phyloP scores from a whole-genome alignment of 1,284 basidiomycete genomes.

The Ustilago loliicola region DNA sequence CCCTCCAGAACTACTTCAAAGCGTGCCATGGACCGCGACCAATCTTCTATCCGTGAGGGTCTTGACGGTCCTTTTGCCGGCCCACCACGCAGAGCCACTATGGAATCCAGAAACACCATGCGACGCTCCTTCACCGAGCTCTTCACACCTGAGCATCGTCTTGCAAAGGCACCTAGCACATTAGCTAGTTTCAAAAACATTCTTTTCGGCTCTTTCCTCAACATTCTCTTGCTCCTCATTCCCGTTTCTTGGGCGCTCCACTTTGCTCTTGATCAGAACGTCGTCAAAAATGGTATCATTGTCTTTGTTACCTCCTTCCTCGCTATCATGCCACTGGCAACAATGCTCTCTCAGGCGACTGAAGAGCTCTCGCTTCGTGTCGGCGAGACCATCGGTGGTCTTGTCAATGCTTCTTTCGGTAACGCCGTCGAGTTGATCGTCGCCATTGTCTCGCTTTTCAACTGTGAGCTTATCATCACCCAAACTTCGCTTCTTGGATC shows the following conservation, averaged over 20 bases:
- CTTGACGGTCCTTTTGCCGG: slow-evolving; percentile 50
- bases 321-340: slow-evolving; percentile 64
- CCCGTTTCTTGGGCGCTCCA: slow-evolving; percentile 62
- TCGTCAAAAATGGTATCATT: slow-evolving; percentile 41
- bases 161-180: slow-evolving; percentile 45
- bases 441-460: slow-evolving; percentile 64
- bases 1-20: slow-evolving; percentile 16
- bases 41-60: slow-evolving; percentile 39
- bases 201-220: slow-evolving; percentile 50
- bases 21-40: slow-evolving; percentile 33
- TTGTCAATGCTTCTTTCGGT: slow-evolving; percentile 64
- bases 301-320: slow-evolving; percentile 62
- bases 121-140: slow-evolving; percentile 58
- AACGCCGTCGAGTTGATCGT: slow-evolving; percentile 67
- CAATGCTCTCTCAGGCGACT: slow-evolving; percentile 61
- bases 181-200: slow-evolving; percentile 51
- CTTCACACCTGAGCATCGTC: slow-evolving; percentile 54
- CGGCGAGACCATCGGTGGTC: slow-evolving; percentile 63
- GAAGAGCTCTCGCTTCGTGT: slow-evolving; percentile 65
- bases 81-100: slow-evolving; percentile 50
- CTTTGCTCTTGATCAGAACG: slow-evolving; percentile 53
- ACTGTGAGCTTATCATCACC: slow-evolving; percentile 63
- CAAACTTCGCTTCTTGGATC: slow-evolving; percentile 64
- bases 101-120: slow-evolving; percentile 41
- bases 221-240: slow-evolving; percentile 59